Percentiles rank a stretch among this genome's conserved stretches.
Evolutionary conservation across 1,284 basidiomycete species (phyloP).

Genomic region (Apiotrichum gracile): DNA sequence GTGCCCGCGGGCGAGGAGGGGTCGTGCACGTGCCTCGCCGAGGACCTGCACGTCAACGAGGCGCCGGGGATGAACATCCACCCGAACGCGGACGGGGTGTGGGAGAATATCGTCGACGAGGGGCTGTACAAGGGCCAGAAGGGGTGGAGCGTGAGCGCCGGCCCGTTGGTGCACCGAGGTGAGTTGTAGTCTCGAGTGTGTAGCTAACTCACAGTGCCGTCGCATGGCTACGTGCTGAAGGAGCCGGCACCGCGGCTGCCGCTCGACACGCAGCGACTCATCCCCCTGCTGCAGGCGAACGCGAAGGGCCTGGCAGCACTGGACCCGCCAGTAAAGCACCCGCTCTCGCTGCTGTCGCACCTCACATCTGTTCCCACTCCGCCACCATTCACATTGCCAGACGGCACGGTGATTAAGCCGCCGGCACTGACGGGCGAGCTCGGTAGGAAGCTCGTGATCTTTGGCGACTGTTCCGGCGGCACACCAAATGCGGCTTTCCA

Average conservation of each 20-base stretch:
- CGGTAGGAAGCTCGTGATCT: conserved; percentile 51
- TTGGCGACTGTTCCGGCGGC: conserved; percentile 43
- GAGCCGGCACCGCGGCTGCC: conserved; percentile 53
- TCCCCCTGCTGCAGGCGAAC: conserved; percentile 48
- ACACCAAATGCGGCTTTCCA: conserved; percentile 36
- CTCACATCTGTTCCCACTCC: conserved; percentile 58
- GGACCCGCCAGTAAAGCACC: conserved; percentile 59
- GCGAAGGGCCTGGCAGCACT: conserved; percentile 50
- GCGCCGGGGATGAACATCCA: conserved; percentile 60
- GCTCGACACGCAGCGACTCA: conserved; percentile 39
- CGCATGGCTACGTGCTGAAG: conserved; percentile 72
- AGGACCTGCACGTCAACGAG: conserved; percentile 62
- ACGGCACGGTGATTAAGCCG: conserved; percentile 70
- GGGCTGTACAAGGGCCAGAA: conserved; percentile 32
- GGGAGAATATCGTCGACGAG: conserved; percentile 54
- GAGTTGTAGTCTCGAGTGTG: conserved; percentile 13
- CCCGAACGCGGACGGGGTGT: conserved; percentile 62
- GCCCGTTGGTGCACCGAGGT: conserved; percentile 77
- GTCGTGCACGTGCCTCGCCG: conserved; percentile 52
- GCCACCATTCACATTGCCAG: conserved; percentile 59
- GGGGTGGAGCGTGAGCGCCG: conserved; percentile 64
- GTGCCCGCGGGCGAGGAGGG: conserved; percentile 54
- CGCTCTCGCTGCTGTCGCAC: conserved; percentile 62
- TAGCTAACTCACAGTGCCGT: conserved; percentile 56
- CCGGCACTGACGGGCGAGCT: conserved; percentile 49